A percentile compares a stretch with the other conserved stretches of the same genome.
Evolutionary conservation across 208 protist genomes (phyloP).

Genomic region (Naegleria fowleri): DNA sequence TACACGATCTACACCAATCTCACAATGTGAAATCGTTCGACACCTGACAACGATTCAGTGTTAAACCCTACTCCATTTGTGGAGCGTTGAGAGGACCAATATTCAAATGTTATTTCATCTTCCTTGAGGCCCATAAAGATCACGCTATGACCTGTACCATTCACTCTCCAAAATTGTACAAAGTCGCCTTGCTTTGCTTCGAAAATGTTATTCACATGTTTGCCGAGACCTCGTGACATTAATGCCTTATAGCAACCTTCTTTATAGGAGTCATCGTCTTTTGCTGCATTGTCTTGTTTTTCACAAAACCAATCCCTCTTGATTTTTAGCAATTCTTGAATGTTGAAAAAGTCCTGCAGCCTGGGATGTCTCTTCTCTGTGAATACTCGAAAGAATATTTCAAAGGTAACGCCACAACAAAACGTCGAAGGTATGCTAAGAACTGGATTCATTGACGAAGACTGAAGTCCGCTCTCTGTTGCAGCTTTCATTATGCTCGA

Average conservation of each 20-base stretch:
- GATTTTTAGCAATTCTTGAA: neutral
- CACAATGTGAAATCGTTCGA: neutral
- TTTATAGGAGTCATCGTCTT: neutral
- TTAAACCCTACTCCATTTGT: neutral
- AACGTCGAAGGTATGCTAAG: neutral
- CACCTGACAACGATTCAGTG: neutral
- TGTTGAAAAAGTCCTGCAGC: neutral
- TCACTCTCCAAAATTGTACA: neutral
- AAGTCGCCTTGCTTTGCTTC: neutral
- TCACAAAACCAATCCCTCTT: constrained; percentile 14
- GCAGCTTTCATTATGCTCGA: neutral
- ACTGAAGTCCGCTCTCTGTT: neutral
- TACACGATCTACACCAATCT: neutral
- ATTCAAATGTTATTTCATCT: neutral
- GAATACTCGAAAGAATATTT: neutral
- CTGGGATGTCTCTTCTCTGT: neutral
- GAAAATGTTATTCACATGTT: neutral
- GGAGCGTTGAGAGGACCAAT: neutral
- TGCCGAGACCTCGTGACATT: neutral
- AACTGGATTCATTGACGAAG: neutral
- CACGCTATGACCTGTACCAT: neutral
- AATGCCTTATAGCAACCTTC: neutral
- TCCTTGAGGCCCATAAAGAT: neutral
- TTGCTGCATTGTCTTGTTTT: neutral
- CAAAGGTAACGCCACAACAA: neutral